These are phyloP conservation scores for Sclerotinia borealis DNA, from an alignment of 2,329 filamentous ascomycete genomes.

Conservation along the genomic window DNA sequence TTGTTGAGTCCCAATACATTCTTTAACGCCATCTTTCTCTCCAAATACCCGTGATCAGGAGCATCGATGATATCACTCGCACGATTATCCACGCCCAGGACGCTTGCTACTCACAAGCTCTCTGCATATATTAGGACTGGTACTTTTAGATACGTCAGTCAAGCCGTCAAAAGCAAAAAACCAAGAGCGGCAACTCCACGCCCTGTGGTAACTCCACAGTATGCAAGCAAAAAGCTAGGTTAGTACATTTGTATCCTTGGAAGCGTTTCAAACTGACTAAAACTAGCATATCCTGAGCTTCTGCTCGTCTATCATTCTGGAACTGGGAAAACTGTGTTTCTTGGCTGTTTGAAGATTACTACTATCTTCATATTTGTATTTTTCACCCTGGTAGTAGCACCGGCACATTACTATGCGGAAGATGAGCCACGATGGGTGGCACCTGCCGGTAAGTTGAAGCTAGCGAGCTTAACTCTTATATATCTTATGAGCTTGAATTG, in stretches of 20 bases:
- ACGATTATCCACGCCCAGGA: not conserved
- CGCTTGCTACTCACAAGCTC: not conserved
- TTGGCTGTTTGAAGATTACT: slow-evolving; percentile 65
- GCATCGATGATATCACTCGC: not conserved
- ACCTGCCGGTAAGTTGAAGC: slow-evolving; percentile 20
- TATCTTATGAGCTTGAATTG: not conserved
- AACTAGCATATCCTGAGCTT: slow-evolving; percentile 46
- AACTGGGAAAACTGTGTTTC: slow-evolving; percentile 56
- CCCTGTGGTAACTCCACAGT: slow-evolving; percentile 1
- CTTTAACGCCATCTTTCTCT: not conserved
- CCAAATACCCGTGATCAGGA: not conserved
- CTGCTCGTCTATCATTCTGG: slow-evolving; percentile 73
- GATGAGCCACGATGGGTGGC: slow-evolving; percentile 28
- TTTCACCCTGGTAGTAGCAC: slow-evolving; percentile 58
- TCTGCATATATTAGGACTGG: not conserved
- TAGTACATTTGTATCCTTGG: not conserved
- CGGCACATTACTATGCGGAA: slow-evolving; percentile 25
- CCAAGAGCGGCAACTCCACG: not conserved
- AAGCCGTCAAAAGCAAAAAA: not conserved
- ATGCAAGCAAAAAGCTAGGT: slow-evolving; percentile 11
- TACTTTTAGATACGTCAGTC: not conserved
- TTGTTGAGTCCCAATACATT: no score
- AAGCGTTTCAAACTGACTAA: not conserved
- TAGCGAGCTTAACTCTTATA: no score
- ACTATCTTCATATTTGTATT: slow-evolving; percentile 64